Evolutionary conservation across 2,329 filamentous ascomycete species (phyloP).

Genomic region (Periconia macrospinosa): DNA sequence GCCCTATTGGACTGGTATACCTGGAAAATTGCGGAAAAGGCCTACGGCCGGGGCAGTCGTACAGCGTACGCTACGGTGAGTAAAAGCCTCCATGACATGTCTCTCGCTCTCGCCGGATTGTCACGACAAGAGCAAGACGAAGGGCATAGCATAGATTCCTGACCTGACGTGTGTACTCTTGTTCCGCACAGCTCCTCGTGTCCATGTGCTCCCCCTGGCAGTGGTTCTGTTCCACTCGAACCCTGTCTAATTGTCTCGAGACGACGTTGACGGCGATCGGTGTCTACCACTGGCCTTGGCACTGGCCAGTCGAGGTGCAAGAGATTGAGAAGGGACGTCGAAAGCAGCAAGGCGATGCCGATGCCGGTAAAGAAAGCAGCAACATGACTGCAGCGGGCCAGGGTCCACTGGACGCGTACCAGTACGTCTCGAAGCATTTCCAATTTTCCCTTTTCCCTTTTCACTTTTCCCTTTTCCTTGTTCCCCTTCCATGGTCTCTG

Average conservation of each 20-base stretch:
- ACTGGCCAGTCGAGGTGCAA: constrained; percentile 48
- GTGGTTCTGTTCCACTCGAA: constrained; percentile 92
- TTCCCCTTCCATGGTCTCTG: constrained; percentile 3
- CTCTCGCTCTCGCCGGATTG: neutral
- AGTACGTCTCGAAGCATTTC: constrained; percentile 25
- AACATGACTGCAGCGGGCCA: constrained; percentile 39
- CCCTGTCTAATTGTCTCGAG: constrained; percentile 92
- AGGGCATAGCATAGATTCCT: neutral
- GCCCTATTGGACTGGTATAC: constrained; percentile 83
- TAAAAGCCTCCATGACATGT: constrained; percentile 17
- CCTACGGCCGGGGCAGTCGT: constrained; percentile 69
- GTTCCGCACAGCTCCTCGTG: constrained; percentile 63
- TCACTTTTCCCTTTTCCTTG: neutral
- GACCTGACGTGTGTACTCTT: neutral
- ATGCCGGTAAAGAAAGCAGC: constrained; percentile 17
- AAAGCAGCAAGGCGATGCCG: too few relatives aligned
- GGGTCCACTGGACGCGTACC: constrained; percentile 23
- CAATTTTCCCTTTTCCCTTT: too few relatives aligned
- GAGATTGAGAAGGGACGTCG: constrained; percentile 1
- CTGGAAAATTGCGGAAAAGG: constrained; percentile 74
- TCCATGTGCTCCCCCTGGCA: constrained; percentile 84
- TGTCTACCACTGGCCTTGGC: constrained; percentile 86
- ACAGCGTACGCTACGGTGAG: constrained; percentile 72
- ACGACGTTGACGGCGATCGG: constrained; percentile 82
- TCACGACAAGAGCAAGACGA: neutral